phyloP scores from a whole-genome alignment of 345 rosid genomes.

The Gossypium ekmanianum region DNA sequence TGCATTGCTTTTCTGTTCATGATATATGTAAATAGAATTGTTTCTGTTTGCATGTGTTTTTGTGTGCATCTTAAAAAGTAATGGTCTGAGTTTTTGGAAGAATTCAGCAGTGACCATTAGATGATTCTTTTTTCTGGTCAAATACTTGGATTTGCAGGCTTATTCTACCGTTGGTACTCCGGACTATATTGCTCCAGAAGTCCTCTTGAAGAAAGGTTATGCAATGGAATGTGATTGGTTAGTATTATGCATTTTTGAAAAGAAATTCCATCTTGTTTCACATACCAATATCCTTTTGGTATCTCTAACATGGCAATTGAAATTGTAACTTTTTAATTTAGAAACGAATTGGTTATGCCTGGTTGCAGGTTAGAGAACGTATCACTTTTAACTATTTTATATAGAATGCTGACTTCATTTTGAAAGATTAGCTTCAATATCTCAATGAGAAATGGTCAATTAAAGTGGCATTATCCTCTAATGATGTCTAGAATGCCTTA shows the following conservation, averaged over 20 bases:
- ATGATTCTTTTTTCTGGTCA: background rate
- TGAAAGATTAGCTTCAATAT: background rate
- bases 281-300: background rate
- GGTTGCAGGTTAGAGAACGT: background rate
- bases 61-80: background rate
- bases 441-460: constrained; percentile 1
- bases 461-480: background rate
- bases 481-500: constrained; percentile 10
- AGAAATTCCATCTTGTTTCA: constrained; percentile 1
- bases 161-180: constrained; percentile 98
- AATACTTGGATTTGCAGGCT: constrained; percentile 56
- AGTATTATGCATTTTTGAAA: constrained; percentile 26
- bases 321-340: background rate
- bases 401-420: background rate
- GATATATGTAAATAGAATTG: background rate
- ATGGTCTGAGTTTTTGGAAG: constrained; percentile 11
- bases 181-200: constrained; percentile 97
- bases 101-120: constrained; percentile 3
- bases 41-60: constrained; percentile 4
- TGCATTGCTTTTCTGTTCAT: background rate
- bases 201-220: constrained; percentile 91
- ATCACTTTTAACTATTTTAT: background rate
- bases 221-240: constrained; percentile 98
- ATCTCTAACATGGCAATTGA: background rate
- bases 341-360: background rate